A percentile compares a stretch with the other conserved stretches of the same genome.
Conservation (phyloP, 257 asterid species). For the Solanum corneliomulleri region DNA sequence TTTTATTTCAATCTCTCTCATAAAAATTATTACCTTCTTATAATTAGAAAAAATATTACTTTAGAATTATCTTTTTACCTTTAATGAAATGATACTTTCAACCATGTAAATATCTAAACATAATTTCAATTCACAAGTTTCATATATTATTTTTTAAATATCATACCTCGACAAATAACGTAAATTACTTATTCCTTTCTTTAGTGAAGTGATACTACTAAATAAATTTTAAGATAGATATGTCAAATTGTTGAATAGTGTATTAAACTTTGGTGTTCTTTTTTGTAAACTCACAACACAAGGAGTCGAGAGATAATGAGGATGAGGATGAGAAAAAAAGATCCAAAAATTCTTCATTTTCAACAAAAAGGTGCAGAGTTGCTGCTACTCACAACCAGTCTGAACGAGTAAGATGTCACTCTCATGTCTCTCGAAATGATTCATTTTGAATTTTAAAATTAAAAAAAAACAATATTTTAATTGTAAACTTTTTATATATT, state of each 20-base stretch:
- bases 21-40: no score
- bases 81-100: no score
- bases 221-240: not conserved
- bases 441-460: no score
- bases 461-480: no score
- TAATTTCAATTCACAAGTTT: no score
- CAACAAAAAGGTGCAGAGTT: constrained; percentile 58
- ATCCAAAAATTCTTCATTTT: constrained; percentile 29
- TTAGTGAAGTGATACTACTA: not conserved
- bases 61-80: no score
- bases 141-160: no score
- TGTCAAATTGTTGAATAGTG: not conserved
- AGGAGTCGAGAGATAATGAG: constrained; percentile 10
- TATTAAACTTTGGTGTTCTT: not conserved
- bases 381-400: constrained; percentile 79
- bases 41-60: no score
- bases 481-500: no score
- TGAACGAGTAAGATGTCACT: constrained; percentile 42
- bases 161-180: no score
- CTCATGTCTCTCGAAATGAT: not conserved
- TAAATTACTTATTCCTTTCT: not conserved
- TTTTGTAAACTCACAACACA: constrained; percentile 18
- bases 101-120: no score
- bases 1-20: no score
- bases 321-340: constrained; percentile 25